Evolutionary conservation across 148 eudicot genomes (phyloP).

Genomic region (Nepenthes mirabilis): DNA sequence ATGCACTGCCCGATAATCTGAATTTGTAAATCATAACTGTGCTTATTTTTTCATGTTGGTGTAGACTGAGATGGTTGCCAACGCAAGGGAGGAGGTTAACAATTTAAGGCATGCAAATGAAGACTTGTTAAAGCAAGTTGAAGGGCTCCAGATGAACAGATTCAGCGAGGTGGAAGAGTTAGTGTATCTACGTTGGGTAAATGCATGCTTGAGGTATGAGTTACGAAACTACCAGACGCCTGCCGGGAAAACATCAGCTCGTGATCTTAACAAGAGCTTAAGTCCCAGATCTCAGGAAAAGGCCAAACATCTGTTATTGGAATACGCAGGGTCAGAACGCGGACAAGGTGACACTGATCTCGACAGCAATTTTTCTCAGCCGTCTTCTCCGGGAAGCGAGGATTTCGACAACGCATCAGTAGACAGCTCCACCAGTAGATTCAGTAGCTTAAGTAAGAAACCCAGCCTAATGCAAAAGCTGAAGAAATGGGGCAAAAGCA

Average conservation of each 20-base stretch:
- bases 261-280: slow-evolving; percentile 75
- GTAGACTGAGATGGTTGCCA: slow-evolving; percentile 95
- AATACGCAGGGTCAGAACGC: slow-evolving; percentile 97
- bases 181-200: slow-evolving; percentile 97
- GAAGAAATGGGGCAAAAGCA: slow-evolving; percentile 88
- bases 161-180: slow-evolving; percentile 98
- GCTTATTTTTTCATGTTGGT: slow-evolving; percentile 7
- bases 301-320: slow-evolving; percentile 87
- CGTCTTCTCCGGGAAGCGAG: slow-evolving; percentile 93
- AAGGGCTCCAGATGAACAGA: slow-evolving; percentile 97
- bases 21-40: neutral
- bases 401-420: slow-evolving; percentile 82
- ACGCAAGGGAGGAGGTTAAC: slow-evolving; percentile 74
- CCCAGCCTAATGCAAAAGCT: slow-evolving; percentile 77
- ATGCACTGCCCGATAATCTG: neutral
- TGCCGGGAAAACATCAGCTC: slow-evolving; percentile 71
- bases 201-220: slow-evolving; percentile 88
- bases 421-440: slow-evolving; percentile 71
- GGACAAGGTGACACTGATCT: slow-evolving; percentile 98
- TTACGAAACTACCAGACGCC: slow-evolving; percentile 77
- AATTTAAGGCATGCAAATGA: slow-evolving; percentile 62
- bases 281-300: slow-evolving; percentile 92
- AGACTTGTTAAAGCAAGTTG: slow-evolving; percentile 88
- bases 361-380: slow-evolving; percentile 96
- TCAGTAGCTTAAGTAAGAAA: slow-evolving; percentile 64